A percentile compares a stretch with the other conserved stretches of the same genome.
Evolutionary conservation across 179 eudicot genomes (phyloP).

Genomic region (Vitellaria paradoxa): DNA sequence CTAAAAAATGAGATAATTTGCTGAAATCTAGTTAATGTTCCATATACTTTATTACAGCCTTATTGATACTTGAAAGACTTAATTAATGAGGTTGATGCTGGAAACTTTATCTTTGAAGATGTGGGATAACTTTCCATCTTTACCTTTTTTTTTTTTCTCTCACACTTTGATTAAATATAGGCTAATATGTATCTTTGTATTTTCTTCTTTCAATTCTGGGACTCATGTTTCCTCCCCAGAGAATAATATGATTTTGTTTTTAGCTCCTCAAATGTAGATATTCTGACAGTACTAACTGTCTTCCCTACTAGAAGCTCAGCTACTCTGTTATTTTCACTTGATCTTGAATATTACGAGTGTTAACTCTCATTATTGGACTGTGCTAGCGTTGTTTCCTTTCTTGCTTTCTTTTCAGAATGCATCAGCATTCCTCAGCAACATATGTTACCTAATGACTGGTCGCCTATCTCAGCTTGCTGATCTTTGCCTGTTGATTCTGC

Average conservation of each 20-base stretch:
- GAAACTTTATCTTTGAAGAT: not conserved
- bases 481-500: conserved; percentile 25
- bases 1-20: not conserved
- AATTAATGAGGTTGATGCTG: not conserved
- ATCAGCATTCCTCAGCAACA: not conserved
- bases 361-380: not conserved
- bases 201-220: not conserved
- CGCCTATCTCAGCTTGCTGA: not conserved
- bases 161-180: not conserved
- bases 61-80: not conserved
- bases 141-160: not conserved
- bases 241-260: not conserved
- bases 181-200: not conserved
- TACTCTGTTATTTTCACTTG: not conserved
- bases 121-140: not conserved
- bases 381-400: not conserved
- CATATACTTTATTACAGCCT: not conserved
- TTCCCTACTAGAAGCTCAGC: not conserved
- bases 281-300: not conserved
- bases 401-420: not conserved
- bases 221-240: not conserved
- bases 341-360: not conserved
- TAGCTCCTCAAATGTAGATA: not conserved
- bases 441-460: not conserved
- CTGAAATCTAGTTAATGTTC: not conserved